A percentile compares a stretch with the other conserved stretches of the same genome.
Evolutionary conservation across 2,329 filamentous ascomycete genomes (phyloP).

Genomic region (Colletotrichum eleusines): DNA sequence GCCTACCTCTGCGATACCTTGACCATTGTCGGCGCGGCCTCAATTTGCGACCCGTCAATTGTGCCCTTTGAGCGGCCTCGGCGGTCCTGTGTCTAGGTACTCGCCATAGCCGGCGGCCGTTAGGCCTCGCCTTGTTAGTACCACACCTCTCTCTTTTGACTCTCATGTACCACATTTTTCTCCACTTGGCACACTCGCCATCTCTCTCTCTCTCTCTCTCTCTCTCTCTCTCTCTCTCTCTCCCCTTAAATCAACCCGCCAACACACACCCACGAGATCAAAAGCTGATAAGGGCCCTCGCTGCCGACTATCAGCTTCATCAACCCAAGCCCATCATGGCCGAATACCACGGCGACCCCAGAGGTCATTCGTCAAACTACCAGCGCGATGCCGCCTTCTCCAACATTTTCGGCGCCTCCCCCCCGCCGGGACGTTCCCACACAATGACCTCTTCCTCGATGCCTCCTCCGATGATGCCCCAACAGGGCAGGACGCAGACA

Average conservation of each 20-base stretch:
- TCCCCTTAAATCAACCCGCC: conserved; percentile 37
- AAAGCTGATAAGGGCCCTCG: conserved; percentile 34
- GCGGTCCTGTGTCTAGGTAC: conserved; percentile 40
- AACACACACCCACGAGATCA: conserved; percentile 25
- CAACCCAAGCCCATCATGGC: conserved; percentile 59
- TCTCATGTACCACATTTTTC: conserved; percentile 42
- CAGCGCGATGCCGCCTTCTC: conserved; percentile 96
- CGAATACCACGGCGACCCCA: conserved; percentile 66
- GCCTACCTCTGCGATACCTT: conserved; percentile 1
- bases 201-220: conserved; percentile 43
- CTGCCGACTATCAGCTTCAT: conserved; percentile 50
- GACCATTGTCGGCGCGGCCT: conserved; percentile 17
- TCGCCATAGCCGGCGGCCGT: conserved; percentile 43
- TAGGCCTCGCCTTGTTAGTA: conserved; percentile 43
- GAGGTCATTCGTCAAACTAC: conserved; percentile 66
- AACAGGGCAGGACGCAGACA: conserved; percentile 75
- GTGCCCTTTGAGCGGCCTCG: conserved; percentile 25
- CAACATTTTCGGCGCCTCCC: conserved; percentile 92
- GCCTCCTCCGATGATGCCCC: conserved; percentile 64
- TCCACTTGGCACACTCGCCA: conserved; percentile 41
- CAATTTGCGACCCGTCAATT: conserved; percentile 8
- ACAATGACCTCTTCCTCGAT: conserved; percentile 88
- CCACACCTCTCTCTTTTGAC: conserved; percentile 28
- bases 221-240: conserved; percentile 41
- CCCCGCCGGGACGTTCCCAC: conserved; percentile 89